phyloP scores from a whole-genome alignment of 352 stramenopile genomes.

The Phytophthora macrochlamydospora region DNA sequence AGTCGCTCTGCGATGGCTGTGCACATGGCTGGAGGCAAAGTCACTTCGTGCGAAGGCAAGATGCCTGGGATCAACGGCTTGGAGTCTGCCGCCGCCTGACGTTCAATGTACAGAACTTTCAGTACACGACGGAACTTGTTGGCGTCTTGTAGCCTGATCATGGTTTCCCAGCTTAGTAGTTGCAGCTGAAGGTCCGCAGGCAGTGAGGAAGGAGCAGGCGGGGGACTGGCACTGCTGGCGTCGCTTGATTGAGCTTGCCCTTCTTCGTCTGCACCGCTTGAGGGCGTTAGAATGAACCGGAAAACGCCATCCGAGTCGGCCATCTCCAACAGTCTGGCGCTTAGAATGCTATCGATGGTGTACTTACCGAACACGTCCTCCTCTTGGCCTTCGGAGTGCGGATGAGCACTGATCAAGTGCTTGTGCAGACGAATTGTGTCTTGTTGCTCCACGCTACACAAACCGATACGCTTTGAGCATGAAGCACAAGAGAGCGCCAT shows the following conservation, averaged over 20 bases:
- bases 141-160: constrained; percentile 38
- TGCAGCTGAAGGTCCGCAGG: constrained; percentile 43
- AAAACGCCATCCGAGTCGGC: constrained; percentile 80
- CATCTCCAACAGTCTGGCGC: constrained; percentile 66
- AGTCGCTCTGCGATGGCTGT: constrained; percentile 43
- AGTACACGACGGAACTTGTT: constrained; percentile 59
- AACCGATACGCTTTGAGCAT: constrained; percentile 47
- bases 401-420: constrained; percentile 44
- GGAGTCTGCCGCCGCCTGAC: background rate
- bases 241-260: constrained; percentile 3
- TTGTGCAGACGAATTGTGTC: constrained; percentile 68
- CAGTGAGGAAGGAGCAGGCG: background rate
- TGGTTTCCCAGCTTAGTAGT: constrained; percentile 77
- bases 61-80: constrained; percentile 12
- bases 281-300: constrained; percentile 51
- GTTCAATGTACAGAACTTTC: constrained; percentile 63
- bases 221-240: background rate
- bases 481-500: constrained; percentile 41
- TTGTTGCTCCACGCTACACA: constrained; percentile 39
- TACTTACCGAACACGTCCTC: constrained; percentile 67
- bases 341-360: constrained; percentile 74
- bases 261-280: background rate
- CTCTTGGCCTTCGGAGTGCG: constrained; percentile 1
- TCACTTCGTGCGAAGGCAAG: constrained; percentile 39
- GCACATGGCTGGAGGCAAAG: constrained; percentile 37